A percentile compares a stretch with the other conserved stretches of the same genome.
Conservation (phyloP, 257 asterid species). For the Lithospermum erythrorhizon region DNA sequence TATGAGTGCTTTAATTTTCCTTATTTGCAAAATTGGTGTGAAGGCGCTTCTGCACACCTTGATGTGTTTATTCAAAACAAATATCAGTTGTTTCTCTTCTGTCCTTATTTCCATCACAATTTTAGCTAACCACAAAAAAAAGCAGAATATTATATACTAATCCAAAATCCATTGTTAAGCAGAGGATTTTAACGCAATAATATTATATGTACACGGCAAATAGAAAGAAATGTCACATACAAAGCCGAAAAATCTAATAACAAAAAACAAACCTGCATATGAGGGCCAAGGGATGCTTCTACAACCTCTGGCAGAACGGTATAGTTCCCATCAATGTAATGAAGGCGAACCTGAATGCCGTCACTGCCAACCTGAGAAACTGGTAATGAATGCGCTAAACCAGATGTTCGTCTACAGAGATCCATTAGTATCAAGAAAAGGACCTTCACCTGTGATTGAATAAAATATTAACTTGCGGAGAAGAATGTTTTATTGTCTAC, state of each 20-base stretch:
- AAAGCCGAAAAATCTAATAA: not conserved
- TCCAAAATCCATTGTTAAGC: no score
- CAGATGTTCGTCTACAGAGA: slow-evolving; percentile 91
- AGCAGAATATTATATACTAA: no score
- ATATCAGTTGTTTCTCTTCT: no score
- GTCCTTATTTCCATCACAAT: not conserved
- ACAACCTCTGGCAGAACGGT: slow-evolving; percentile 95
- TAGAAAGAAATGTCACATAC: no score
- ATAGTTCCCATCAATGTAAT: slow-evolving; percentile 90
- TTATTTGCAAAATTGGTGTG: no score
- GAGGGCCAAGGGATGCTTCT: slow-evolving; percentile 99
- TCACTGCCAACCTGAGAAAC: slow-evolving; percentile 95
- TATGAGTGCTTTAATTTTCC: no score
- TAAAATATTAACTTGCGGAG: not conserved
- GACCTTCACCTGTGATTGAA: slow-evolving; percentile 73
- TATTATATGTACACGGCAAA: no score
- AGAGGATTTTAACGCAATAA: no score
- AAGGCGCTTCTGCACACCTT: not conserved
- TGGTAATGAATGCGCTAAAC: slow-evolving; percentile 72
- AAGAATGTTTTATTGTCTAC: no score
- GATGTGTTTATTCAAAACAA: not conserved
- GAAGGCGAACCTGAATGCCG: slow-evolving; percentile 92
- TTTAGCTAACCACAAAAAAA: no score
- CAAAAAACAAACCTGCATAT: slow-evolving; percentile 70
- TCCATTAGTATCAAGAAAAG: slow-evolving; percentile 95